phyloP scores from a whole-genome alignment of 192 early-diverging fungal genomes.

The Chytriomyces confervae region DNA sequence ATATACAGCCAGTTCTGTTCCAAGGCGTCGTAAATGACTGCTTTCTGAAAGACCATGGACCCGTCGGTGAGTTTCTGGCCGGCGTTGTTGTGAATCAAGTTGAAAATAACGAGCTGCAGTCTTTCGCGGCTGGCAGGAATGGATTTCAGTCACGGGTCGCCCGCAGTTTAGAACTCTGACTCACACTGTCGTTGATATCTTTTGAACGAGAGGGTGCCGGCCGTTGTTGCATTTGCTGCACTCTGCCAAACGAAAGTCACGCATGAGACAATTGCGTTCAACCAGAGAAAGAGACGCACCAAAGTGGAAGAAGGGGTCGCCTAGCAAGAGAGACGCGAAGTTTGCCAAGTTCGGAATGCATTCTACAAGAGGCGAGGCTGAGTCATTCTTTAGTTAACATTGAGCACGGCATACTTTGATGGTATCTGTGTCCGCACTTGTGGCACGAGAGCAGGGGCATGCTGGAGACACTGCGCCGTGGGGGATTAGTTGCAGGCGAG shows the following conservation, averaged over 20 bases:
- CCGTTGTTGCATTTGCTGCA: constrained; percentile 25
- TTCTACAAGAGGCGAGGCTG: background rate
- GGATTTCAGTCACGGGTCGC: background rate
- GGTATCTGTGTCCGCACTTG: background rate
- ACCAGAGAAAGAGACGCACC: background rate
- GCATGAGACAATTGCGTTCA: background rate
- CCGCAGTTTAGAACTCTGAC: background rate
- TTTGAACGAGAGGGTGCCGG: constrained; percentile 6
- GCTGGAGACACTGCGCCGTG: background rate
- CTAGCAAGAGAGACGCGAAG: constrained; percentile 1
- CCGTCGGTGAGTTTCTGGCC: constrained; percentile 23
- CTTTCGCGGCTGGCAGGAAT: constrained; percentile 23
- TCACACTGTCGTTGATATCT: constrained; percentile 24
- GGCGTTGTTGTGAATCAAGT: constrained; percentile 20
- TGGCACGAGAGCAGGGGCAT: background rate
- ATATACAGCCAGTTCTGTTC: constrained; percentile 31
- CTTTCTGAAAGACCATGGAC: constrained; percentile 24
- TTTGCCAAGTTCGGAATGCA: constrained; percentile 25
- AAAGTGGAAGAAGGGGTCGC: constrained; percentile 29
- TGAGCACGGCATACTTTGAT: background rate
- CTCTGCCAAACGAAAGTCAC: background rate
- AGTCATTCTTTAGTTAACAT: background rate
- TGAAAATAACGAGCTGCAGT: constrained; percentile 23
- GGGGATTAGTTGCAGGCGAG: no score
- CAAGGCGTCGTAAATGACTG: constrained; percentile 11